Base-by-base conservation (phyloP, 2,329 filamentous ascomycete genomes). In the Tothia fuscella region DNA sequence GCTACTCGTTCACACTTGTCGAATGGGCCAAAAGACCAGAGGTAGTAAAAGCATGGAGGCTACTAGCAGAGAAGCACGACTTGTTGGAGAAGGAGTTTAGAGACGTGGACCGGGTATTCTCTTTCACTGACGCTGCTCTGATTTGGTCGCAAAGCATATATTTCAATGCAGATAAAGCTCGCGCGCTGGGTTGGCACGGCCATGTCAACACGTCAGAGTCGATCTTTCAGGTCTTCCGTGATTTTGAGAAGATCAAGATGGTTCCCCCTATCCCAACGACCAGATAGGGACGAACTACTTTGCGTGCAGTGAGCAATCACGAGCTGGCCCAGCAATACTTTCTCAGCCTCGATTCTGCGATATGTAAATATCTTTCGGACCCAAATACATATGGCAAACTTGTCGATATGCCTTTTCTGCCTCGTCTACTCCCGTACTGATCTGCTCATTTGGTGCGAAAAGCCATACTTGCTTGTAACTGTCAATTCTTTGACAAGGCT, bases 21-120 rank as follows among this genome's bases (percentile, higher is more conserved):
- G 56, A 64, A 14, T 74, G 70, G 70, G 65, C 68, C 1, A 54
- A 60, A 40, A 51, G 60, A 32, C 50, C 56, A 0, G 61, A 64
- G 25, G 67, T 71, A 3, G 52, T 61, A 31, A 48, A 60, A 16
- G 62, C 65, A 2, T 72, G 69, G 69, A 53, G 55, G 29, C 60
- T 65, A 44, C 52, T 73, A 4, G 59, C 61, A 28, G 46, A 56
- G 39, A 54, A 62, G 48, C 53, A 72, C 44, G 51, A 56, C 2
- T 50, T 72, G 9, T 53, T 55, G 4, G 49, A 60, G 25, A 59
- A 62, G 42, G 59, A 61, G 14, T 59, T 71, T 24, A 57, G 59
- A 41, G 63, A 68, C 31, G 51, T 66, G 13, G 64, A 66, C 25
- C 59, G 61, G 2, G 57, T 68, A 28, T 70, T 71, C 40, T 56